Conservation (phyloP, 805 yeast species). For the Torulaspora maleeae region DNA sequence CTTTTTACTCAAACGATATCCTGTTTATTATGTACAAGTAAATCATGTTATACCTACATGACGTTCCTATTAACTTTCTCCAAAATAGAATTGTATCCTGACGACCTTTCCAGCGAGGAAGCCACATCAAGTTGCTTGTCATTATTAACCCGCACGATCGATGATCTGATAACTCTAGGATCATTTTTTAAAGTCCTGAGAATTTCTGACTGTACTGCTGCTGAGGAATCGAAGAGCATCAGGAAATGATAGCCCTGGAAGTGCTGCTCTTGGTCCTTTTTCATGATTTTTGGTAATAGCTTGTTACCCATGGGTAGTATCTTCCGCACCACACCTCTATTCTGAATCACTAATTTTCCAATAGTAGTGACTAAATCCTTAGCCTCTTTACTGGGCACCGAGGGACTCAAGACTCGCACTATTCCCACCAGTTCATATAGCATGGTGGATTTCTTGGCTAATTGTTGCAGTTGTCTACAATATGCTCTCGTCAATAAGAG, state of each 20-base stretch:
- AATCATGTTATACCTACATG: constrained; percentile 3
- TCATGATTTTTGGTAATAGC: constrained; percentile 73
- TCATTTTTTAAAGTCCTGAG: constrained; percentile 75
- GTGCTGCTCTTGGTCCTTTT: constrained; percentile 82
- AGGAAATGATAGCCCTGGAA: constrained; percentile 86
- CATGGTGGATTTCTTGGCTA: constrained; percentile 41
- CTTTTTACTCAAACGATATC: constrained; percentile 1
- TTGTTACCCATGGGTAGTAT: constrained; percentile 74
- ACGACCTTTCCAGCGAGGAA: constrained; percentile 49
- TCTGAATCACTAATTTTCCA: constrained; percentile 75
- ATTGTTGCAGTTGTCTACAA: background rate
- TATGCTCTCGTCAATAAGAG: too few relatives aligned
- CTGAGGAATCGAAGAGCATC: constrained; percentile 80
- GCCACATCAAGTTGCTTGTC: constrained; percentile 50
- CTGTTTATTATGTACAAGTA: constrained; percentile 3
- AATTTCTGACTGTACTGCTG: constrained; percentile 82
- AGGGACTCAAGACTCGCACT: constrained; percentile 69
- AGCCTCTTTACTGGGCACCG: constrained; percentile 52
- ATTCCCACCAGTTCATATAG: constrained; percentile 86
- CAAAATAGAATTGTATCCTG: constrained; percentile 28
- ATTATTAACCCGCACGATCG: constrained; percentile 60
- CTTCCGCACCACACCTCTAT: constrained; percentile 91
- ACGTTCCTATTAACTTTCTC: constrained; percentile 19
- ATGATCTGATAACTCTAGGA: constrained; percentile 84
- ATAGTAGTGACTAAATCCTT: constrained; percentile 60